Base-by-base conservation (phyloP, 2,329 filamentous ascomycete genomes). In the Proliferodiscus dingleyae region DNA sequence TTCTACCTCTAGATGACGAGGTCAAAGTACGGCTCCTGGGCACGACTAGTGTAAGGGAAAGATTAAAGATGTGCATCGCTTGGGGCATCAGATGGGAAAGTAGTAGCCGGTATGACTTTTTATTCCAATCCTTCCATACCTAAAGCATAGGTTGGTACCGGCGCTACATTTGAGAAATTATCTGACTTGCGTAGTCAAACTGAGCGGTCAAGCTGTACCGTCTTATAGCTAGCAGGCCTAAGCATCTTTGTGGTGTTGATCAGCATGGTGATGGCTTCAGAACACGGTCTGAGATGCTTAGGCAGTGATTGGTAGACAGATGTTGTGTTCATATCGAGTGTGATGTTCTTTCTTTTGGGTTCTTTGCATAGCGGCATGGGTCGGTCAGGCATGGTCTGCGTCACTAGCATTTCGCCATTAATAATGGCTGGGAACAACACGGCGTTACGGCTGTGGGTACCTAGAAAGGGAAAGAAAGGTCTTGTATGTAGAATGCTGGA, bases 1-100 rank as follows among this genome's bases (percentile, higher is more conserved):
- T 93, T 16, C 66, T 95, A 10, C 89, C 89, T 0, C 81, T 93
- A 29, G 75, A 78, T 11, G 86, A 93, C 21, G 70, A 80, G 22
- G 85, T 93, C 58, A 94, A 91, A 62, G 94, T 95, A 55, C 73
- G 77, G 10, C 68, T 96, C 16, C 68, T 96, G 11, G 73, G 73
- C 10, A 85, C 84, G 4, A 82, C 74, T 3, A 91, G 86, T 54
- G 88, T 95, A 4, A 74, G 90, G 49, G 81, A 89, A 59, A 73
- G 90, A 46, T 66, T 95, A 45, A 94, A 95, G 69, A 84, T 95
- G 40, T 88, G 87, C 50, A 87, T 84, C 41, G 69, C 69, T 32
- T 95, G 89, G 89, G 84, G 91, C 50, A 68, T 78, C 46, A 77
- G 84, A 60, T 53, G 59, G 8, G 58, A 62, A 41, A 41, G 37